Evolutionary conservation across 2,329 filamentous ascomycete genomes (phyloP), one percentile per base, ranked within the genome.

Genomic region (Atkinsonella hypoxylon): DNA sequence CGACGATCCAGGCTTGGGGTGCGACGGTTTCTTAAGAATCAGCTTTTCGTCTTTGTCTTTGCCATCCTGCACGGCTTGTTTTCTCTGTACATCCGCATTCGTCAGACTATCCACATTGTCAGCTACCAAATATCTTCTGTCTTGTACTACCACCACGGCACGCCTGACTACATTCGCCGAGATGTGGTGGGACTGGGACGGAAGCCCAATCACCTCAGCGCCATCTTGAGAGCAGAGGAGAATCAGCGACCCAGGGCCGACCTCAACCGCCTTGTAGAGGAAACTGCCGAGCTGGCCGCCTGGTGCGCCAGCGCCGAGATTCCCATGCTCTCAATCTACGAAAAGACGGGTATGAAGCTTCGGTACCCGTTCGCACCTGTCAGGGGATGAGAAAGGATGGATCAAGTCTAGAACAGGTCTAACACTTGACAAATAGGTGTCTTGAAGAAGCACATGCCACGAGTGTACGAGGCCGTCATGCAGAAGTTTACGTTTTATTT

Each of bases 251-350:
- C 84, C 59, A 77, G 79, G 39, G 85, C 87, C 48, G 87, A 87
- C 15, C 67, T 97, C 44, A 89, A 95, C 60, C 81, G 83, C 22
- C 69, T 98, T 54, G 82, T 97, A 61, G 88, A 94, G 59, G 89
- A 98, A 69, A 86, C 89, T 13, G 86, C 90, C 40, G 93, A 98
- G 65, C 78, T 98, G 54, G 83, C 87, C 18, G 91, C 91, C 3
- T 98, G 93, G 93, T 93, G 87, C 64, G 84, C 89, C 30, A 89
- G 89, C 61, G 87, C 88, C 22, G 89, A 89, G 8, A 95, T 98
- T 54, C 83, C 87, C 12, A 80, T 84, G 66, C 72, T 98, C 57
- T 95, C 89, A 46, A 76, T 98, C 30, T 98, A 98, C 64, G 93
- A 98, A 68, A 85, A 82, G 67, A 93, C 84, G 55, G 91, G 90